Conservation (phyloP, 2,329 filamentous ascomycete species). For the Hawksworthiomyces lignivorus region DNA sequence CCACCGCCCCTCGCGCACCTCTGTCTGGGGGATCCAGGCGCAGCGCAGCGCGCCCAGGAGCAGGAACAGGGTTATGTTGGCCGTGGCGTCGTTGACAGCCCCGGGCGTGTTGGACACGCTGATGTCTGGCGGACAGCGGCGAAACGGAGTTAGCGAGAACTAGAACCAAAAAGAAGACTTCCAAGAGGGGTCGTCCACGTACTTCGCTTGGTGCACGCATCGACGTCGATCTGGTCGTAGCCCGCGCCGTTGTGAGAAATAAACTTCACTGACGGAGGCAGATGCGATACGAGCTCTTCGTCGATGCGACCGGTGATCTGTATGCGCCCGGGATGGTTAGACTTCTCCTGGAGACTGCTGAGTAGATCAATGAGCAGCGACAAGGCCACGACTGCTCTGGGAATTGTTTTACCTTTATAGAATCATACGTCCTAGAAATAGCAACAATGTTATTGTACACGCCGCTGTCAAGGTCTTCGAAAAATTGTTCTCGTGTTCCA, state of each 20-base stretch:
- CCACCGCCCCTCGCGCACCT: conserved; percentile 24
- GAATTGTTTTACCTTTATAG: neutral
- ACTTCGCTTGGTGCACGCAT: conserved; percentile 49
- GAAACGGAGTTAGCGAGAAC: no score
- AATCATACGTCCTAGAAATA: conserved; percentile 5
- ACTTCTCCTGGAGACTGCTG: no score
- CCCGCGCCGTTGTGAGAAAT: conserved; percentile 29
- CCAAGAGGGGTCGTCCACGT: no score
- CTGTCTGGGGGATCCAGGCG: conserved; percentile 39
- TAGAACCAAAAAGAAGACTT: no score
- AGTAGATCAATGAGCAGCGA: no score
- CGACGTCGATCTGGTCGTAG: conserved; percentile 63
- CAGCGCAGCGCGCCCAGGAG: conserved; percentile 61
- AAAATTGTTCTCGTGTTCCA: conserved; percentile 3
- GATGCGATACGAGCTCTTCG: neutral
- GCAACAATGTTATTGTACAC: conserved; percentile 4
- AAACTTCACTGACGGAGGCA: conserved; percentile 21
- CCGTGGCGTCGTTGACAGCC: conserved; percentile 62
- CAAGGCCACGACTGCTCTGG: no score
- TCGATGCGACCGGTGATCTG: conserved; percentile 5
- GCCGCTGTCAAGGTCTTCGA: conserved; percentile 4
- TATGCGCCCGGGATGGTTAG: no score
- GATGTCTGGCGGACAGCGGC: conserved; percentile 27
- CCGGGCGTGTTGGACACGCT: conserved; percentile 61
- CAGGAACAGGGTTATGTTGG: conserved; percentile 62